Evolutionary conservation across 2,329 filamentous ascomycete species (phyloP).

Genomic region (Neonectria sp.): DNA sequence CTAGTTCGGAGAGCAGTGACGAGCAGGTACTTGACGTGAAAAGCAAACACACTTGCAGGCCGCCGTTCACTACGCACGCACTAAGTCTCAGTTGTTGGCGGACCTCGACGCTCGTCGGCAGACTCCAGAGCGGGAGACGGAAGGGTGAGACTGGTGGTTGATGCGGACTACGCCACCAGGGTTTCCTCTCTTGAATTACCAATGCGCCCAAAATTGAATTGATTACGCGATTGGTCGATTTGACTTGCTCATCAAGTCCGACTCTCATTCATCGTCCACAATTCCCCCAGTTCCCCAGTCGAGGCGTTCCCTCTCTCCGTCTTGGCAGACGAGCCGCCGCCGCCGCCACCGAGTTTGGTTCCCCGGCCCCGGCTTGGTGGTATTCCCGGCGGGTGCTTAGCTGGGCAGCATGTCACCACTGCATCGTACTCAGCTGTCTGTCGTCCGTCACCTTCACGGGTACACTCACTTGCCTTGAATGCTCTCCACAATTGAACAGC

Average conservation of each 20-base stretch:
- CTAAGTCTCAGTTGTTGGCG: constrained; percentile 5
- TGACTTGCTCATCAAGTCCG: neutral
- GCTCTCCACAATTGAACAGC: neutral
- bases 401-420: neutral
- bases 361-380: neutral
- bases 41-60: neutral
- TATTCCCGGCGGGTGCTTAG: neutral
- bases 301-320: constrained; percentile 3
- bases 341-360: too few relatives aligned
- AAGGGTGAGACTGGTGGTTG: neutral
- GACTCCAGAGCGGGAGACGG: neutral
- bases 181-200: neutral
- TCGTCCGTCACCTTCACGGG: neutral
- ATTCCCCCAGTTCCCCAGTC: neutral
- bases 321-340: constrained; percentile 3
- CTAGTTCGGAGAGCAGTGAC: neutral
- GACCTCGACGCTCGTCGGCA: neutral
- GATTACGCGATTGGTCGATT: neutral
- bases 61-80: neutral
- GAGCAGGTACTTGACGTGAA: neutral
- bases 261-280: neutral
- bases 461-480: neutral
- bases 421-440: neutral
- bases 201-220: neutral
- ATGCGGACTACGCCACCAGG: neutral